phyloP scores from a whole-genome alignment of 352 stramenopile genomes.

The Phytophthora macrochlamydospora region DNA sequence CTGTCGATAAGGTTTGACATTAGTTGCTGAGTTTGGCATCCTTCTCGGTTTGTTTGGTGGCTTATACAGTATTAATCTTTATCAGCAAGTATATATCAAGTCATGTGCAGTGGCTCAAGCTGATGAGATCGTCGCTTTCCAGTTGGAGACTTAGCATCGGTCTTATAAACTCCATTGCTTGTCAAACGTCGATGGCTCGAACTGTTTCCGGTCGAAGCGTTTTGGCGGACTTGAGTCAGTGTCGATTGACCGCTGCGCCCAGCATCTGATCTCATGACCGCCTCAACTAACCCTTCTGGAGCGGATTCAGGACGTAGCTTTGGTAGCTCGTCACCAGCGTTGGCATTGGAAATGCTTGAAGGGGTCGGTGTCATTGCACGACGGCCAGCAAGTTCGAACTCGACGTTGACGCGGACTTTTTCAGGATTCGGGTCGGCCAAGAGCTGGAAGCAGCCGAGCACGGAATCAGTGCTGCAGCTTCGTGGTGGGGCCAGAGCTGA shows the following conservation, averaged over 20 bases:
- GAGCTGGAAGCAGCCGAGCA: slow-evolving; percentile 56
- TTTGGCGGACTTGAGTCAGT: slow-evolving; percentile 45
- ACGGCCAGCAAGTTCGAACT: slow-evolving; percentile 52
- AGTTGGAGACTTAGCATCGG: slow-evolving; percentile 38
- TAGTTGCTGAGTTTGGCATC: too few species aligned
- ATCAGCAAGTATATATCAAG: too few species aligned
- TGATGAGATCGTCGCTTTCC: slow-evolving; percentile 58
- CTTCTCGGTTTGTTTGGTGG: too few species aligned
- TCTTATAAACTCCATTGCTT: slow-evolving; percentile 27
- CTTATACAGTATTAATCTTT: too few species aligned
- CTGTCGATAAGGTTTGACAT: too few species aligned
- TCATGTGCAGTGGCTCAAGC: slow-evolving; percentile 44
- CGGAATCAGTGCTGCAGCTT: slow-evolving; percentile 59
- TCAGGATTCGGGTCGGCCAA: slow-evolving; percentile 56
- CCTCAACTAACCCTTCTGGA: slow-evolving; percentile 33
- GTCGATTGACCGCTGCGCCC: slow-evolving; percentile 28
- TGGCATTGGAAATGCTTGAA: slow-evolving; percentile 16
- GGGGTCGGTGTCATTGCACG: slow-evolving; percentile 21
- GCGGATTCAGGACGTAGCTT: slow-evolving; percentile 51
- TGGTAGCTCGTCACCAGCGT: slow-evolving; percentile 39
- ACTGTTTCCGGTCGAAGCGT: slow-evolving; percentile 11
- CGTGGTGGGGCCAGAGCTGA: slow-evolving; percentile 42
- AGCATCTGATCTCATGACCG: slow-evolving; percentile 4
- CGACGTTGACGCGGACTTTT: slow-evolving; percentile 67
- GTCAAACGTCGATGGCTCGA: slow-evolving; percentile 18